Evolutionary conservation across 768 basidiomycete species (phyloP).

Genomic region (Mycena galericulata): DNA sequence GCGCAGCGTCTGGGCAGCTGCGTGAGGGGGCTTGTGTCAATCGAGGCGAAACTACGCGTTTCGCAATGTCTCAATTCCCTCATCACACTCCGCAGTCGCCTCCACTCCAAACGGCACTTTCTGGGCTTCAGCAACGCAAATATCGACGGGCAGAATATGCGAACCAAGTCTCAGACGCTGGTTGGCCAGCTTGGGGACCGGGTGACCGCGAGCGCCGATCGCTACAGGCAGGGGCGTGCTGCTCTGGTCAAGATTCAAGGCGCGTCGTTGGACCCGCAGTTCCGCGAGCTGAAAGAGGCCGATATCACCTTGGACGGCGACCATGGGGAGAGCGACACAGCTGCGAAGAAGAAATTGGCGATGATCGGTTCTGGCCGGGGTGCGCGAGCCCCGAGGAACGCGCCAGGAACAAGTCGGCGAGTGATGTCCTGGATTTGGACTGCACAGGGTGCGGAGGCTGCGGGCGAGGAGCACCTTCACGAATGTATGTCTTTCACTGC

Average conservation of each 20-base stretch:
- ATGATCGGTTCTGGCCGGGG: background rate
- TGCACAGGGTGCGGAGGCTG: background rate
- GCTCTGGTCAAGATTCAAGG: background rate
- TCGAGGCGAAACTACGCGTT: background rate
- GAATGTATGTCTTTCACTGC: background rate
- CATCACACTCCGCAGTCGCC: background rate
- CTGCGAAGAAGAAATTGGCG: background rate
- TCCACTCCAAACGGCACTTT: slow-evolving; percentile 5
- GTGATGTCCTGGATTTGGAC: background rate
- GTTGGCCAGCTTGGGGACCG: background rate
- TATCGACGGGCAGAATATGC: background rate
- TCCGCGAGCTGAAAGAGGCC: background rate
- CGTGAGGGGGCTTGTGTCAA: background rate
- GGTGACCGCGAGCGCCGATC: background rate
- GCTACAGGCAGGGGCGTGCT: background rate
- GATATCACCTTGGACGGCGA: background rate
- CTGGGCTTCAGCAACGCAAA: slow-evolving; percentile 3
- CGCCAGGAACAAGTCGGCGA: background rate
- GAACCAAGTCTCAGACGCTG: background rate
- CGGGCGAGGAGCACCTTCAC: background rate
- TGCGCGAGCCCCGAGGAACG: background rate
- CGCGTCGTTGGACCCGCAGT: background rate
- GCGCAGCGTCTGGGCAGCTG: background rate
- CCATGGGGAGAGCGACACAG: background rate
- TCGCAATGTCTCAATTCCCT: background rate